Evolutionary conservation across 768 basidiomycete species (phyloP).

Genomic region (Pisolithus microcarpus): DNA sequence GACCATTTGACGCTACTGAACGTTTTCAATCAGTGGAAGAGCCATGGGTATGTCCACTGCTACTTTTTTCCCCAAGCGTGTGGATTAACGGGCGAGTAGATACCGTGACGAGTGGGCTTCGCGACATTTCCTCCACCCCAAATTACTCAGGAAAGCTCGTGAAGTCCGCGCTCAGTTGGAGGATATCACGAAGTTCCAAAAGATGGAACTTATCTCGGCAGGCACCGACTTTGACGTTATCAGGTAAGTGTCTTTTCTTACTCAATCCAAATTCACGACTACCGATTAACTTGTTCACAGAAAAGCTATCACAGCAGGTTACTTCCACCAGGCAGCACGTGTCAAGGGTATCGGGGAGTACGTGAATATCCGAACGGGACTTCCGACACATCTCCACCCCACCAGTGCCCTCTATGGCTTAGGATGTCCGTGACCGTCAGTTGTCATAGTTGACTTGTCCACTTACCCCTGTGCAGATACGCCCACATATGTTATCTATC

Average conservation of each 20-base stretch:
- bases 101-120: conserved; percentile 93
- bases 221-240: conserved; percentile 95
- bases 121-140: conserved; percentile 95
- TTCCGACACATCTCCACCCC: conserved; percentile 94
- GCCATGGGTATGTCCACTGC: conserved; percentile 63
- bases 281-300: conserved; percentile 31
- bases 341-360: conserved; percentile 99
- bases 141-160: conserved; percentile 86
- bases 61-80: background rate
- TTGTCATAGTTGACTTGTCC: background rate
- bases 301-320: conserved; percentile 95
- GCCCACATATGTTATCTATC: conserved; percentile 94
- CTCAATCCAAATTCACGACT: background rate
- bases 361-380: conserved; percentile 90
- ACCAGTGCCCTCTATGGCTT: conserved; percentile 95
- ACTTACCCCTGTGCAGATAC: conserved; percentile 51
- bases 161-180: conserved; percentile 95
- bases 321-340: conserved; percentile 97
- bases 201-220: conserved; percentile 85
- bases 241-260: conserved; percentile 35
- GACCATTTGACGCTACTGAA: conserved; percentile 94
- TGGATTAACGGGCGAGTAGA: conserved; percentile 31
- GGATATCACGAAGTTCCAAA: conserved; percentile 99
- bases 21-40: conserved; percentile 98
- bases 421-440: conserved; percentile 59